Base-by-base conservation (phyloP, 129 eudicot genomes). In the Lonicera japonica region DNA sequence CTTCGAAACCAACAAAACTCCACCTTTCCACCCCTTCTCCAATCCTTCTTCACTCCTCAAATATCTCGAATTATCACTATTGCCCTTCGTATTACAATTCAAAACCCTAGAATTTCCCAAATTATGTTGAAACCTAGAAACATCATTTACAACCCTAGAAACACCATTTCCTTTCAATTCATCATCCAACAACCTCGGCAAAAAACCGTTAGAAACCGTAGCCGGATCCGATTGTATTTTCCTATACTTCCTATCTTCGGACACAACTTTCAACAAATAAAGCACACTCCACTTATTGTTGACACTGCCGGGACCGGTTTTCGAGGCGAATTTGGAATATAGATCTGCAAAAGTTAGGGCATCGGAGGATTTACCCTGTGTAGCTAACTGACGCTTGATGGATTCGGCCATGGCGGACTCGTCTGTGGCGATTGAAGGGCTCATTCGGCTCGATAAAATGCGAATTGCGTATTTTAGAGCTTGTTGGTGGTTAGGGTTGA, bases 261-360 rank as follows among this genome's bases (percentile, higher is more conserved):
- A 83, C 13, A 94, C 52, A 14, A 82, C 84, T 77, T 84, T 94
- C 51, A 94, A 95, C 82, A 94, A 62, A 68, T 94, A 94, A 36
- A 94, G 95, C 25, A 94, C 89, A 10, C 95, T 84, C 96, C 95
- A 94, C 76, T 94, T 94, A 41, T 94, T 88, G 18, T 80, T 73
- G 3, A 94, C 84, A 72, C 95, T 80, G 0, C 99, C 99, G 7
- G 83, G 82, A 2, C 96, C 99, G 45, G 29, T 74, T 73, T 79
- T 88, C 6, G 77, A 62, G 5, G 82, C 79, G 56, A 94, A 88
- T 68, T 94, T 88, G 18, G 95, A 63, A 65, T 77, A 94, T 5
- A 88, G 82, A 81, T 94, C 99, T 21, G 92, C 74, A 67, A 94
- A 88, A 56, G 83, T 73, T 18, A 88, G 78, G 46, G 96, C 99